Evolutionary conservation across 1,139 yeast species (phyloP).

Genomic region (Kluyveromyces sp.): DNA sequence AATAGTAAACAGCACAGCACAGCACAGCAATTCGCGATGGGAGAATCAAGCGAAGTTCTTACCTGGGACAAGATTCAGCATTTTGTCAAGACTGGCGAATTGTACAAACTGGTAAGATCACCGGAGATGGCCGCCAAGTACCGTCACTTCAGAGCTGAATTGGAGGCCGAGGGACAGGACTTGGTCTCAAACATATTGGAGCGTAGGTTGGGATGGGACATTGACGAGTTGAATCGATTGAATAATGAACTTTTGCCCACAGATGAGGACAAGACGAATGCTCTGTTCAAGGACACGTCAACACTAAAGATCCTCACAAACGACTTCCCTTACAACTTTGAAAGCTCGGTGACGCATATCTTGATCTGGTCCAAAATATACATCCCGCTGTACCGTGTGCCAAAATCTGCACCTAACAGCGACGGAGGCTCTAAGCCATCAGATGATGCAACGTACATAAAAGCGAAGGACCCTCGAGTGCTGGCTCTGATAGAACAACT

Average conservation of each 20-base stretch:
- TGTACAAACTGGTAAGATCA: slow-evolving; percentile 19
- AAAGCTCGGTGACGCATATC: slow-evolving; percentile 33
- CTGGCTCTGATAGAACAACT: slow-evolving; percentile 18
- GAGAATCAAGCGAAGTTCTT: neutral
- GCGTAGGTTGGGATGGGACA: slow-evolving; percentile 20
- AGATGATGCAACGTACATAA: slow-evolving; percentile 8
- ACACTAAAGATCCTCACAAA: slow-evolving; percentile 29
- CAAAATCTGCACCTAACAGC: too few species aligned
- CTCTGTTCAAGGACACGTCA: slow-evolving; percentile 13
- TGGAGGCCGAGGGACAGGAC: slow-evolving; percentile 13
- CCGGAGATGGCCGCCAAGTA: slow-evolving; percentile 18
- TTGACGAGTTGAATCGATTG: slow-evolving; percentile 15
- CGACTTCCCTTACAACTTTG: slow-evolving; percentile 38
- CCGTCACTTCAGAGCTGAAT: slow-evolving; percentile 17
- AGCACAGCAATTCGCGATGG: too few species aligned
- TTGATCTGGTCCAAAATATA: slow-evolving; percentile 40
- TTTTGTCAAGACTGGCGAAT: slow-evolving; percentile 17
- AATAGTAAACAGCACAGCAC: neutral
- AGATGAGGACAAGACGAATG: slow-evolving; percentile 14
- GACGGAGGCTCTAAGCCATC: slow-evolving; percentile 2
- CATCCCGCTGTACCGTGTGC: too few species aligned
- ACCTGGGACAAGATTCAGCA: slow-evolving; percentile 21
- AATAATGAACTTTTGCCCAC: slow-evolving; percentile 12
- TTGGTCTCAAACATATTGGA: slow-evolving; percentile 18
- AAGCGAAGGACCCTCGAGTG: slow-evolving; percentile 6